These are phyloP conservation scores for Plasmodium vinckei DNA, from an alignment of 169 alveolate genomes.

Conservation along the genomic window DNA sequence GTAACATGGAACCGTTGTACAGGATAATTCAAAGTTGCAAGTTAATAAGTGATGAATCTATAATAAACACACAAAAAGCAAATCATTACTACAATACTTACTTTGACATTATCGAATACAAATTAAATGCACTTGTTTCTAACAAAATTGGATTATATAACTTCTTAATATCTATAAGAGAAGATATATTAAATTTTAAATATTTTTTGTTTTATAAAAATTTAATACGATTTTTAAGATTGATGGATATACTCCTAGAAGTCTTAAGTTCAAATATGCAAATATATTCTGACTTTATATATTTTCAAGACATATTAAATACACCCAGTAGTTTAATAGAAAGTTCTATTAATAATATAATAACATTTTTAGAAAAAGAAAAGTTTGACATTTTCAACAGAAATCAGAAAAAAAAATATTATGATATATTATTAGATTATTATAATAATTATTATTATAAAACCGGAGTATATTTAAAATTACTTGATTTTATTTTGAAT, in stretches of 20 bases:
- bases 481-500: slow-evolving; percentile 36
- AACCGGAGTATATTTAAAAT: neutral
- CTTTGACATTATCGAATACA: slow-evolving; percentile 52
- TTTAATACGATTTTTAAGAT: slow-evolving; percentile 30
- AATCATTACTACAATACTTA: slow-evolving; percentile 28
- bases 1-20: slow-evolving; percentile 9
- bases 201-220: slow-evolving; percentile 52
- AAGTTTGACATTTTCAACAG: slow-evolving; percentile 16
- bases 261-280: slow-evolving; percentile 32
- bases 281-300: slow-evolving; percentile 26
- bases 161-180: slow-evolving; percentile 48
- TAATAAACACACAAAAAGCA: slow-evolving; percentile 20
- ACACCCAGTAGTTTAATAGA: slow-evolving; percentile 25
- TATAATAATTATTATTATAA: slow-evolving; percentile 5
- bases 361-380: slow-evolving; percentile 35
- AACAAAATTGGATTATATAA: slow-evolving; percentile 50
- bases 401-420: slow-evolving; percentile 11
- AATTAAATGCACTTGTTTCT: slow-evolving; percentile 22
- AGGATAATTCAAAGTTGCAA: neutral
- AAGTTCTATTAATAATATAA: slow-evolving; percentile 27
- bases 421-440: slow-evolving; percentile 7
- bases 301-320: slow-evolving; percentile 41
- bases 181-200: slow-evolving; percentile 70
- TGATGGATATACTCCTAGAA: slow-evolving; percentile 45
- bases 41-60: slow-evolving; percentile 15